These are phyloP conservation scores for Phytophthora sojae DNA, from an alignment of 352 stramenopile species.

Conservation along the genomic window DNA sequence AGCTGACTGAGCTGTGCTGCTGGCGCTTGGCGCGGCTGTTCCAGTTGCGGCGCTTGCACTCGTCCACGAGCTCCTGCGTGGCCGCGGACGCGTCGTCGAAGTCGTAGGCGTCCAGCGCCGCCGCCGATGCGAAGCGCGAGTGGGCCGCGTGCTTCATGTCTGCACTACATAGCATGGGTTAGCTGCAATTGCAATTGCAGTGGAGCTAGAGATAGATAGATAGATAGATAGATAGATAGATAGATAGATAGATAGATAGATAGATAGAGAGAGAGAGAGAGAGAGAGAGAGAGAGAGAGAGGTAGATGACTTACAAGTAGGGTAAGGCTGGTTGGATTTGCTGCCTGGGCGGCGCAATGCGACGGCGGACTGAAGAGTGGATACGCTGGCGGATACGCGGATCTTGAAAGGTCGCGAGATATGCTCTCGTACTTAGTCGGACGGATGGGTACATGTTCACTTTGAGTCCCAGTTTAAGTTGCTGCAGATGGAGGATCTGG, in stretches of 20 bases:
- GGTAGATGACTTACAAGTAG: background rate
- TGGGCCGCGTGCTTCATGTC: slow-evolving; percentile 15
- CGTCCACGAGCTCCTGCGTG: slow-evolving; percentile 14
- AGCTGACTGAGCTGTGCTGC: background rate
- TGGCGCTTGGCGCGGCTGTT: slow-evolving; percentile 12
- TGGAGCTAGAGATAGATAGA: background rate
- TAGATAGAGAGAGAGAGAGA: too few relatives aligned
- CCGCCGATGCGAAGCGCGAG: background rate
- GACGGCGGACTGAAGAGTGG: background rate
- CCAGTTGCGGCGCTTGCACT: slow-evolving; percentile 15
- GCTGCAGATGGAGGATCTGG: slow-evolving; percentile 57
- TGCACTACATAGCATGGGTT: background rate
- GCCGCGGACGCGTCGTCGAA: slow-evolving; percentile 21
- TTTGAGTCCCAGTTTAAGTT: slow-evolving; percentile 16
- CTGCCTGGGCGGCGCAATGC: too few relatives aligned
- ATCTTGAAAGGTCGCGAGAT: slow-evolving; percentile 26
- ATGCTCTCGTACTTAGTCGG: background rate
- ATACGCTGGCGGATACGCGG: slow-evolving; percentile 6
- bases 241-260: too few relatives aligned
- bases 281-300: background rate
- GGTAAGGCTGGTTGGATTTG: too few relatives aligned
- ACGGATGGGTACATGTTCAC: background rate
- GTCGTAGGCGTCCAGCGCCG: slow-evolving; percentile 14
- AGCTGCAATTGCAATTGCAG: background rate
- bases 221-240: too few relatives aligned